These are phyloP conservation scores for Exophiala sp. DNA, from an alignment of 2,329 filamentous ascomycete genomes.

Conservation along the genomic window DNA sequence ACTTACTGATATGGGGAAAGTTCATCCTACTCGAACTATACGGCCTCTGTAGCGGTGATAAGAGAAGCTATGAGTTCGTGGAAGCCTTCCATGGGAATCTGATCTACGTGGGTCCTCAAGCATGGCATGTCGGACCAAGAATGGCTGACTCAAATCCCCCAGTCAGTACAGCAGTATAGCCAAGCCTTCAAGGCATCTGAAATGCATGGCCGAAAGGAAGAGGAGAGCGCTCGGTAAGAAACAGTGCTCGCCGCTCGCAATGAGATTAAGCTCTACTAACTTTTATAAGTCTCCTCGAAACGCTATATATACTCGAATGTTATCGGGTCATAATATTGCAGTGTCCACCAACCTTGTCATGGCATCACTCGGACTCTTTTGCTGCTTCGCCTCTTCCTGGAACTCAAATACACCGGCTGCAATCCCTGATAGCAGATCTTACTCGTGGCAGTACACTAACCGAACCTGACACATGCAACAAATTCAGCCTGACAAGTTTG, in stretches of 20 bases:
- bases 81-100: slow-evolving; percentile 16
- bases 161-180: slow-evolving; percentile 17
- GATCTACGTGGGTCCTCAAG: slow-evolving; percentile 4
- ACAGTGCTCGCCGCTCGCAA: background rate
- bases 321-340: slow-evolving; percentile 16
- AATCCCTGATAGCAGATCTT: background rate
- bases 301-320: slow-evolving; percentile 16
- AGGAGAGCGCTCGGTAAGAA: slow-evolving; percentile 7
- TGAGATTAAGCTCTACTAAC: background rate
- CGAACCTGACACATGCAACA: background rate
- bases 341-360: slow-evolving; percentile 7
- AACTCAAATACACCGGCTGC: background rate
- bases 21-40: slow-evolving; percentile 16
- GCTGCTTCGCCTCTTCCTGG: background rate
- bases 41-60: slow-evolving; percentile 16
- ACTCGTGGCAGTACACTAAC: background rate
- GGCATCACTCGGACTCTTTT: slow-evolving; percentile 10
- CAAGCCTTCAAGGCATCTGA: background rate
- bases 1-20: background rate
- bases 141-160: background rate
- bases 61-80: slow-evolving; percentile 18
- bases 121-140: background rate
- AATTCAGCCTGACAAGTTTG: slow-evolving; percentile 3
- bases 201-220: background rate
- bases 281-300: slow-evolving; percentile 8